Base-by-base conservation (phyloP, 768 basidiomycete species). In the Dioszegia aurantiaca region DNA sequence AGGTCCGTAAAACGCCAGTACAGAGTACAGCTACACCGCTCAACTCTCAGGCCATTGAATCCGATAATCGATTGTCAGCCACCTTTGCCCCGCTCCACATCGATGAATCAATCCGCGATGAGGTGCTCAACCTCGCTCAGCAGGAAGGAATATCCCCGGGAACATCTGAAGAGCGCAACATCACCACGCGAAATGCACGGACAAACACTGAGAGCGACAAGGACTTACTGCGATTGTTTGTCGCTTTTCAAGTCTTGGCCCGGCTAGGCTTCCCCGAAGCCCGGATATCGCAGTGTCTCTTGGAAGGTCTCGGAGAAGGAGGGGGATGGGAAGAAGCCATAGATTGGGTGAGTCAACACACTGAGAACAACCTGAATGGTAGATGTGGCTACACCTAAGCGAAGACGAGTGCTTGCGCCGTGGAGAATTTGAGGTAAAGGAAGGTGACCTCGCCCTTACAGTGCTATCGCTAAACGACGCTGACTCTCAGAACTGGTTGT, bases 231-330 rank as follows among this genome's bases (percentile, higher is more conserved):
- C 83, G 84, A 56, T 80, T 95, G 23, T 92, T 84, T 16, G 81
- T 89, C 41, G 87, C 87, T 0, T 91, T 88, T 69, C 89, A 90
- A 42, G 83, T 87, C 26, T 79, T 97, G 24, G 80, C 87, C 61
- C 82, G 88, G 46, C 80, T 92, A 23, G 89, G 89, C 3, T 90
- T 90, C 72, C 75, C 81, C 1, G 85, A 88, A 67, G 81, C 80
- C 11, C 79, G 83, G 52, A 86, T 90, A 5, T 80, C 83, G 47
- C 82, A 87, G 65, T 95, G 90, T 72, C 76, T 98, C 43, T 77
- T 58, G 21, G 37, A 79, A 49, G 75, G 81, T 5, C 83, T 90
- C 26, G 75, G 79, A 26, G 83, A 86, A 12, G 77, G 49, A 12
- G 65, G 62, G 14, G 62, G 61, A 6, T 76, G 75, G 75, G 93